Base-by-base conservation (phyloP, 1,139 yeast genomes). In the Geotrichum aggregatum region DNA sequence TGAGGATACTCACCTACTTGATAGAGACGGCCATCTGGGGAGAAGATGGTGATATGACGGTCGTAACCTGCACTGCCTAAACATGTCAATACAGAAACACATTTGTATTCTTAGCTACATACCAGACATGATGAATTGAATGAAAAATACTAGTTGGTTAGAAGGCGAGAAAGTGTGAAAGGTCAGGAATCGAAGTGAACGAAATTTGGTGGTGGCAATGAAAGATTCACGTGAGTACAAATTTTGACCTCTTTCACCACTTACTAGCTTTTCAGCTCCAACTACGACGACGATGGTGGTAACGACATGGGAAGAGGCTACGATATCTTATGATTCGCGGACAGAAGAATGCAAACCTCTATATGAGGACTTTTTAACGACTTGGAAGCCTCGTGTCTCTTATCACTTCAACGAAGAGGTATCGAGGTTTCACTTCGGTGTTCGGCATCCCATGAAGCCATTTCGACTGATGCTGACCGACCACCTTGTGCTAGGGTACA, bases 361-460 rank as follows among this genome's bases (percentile, higher is more conserved):
- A 18, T 86, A 80, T 63, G 81, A 78, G 49, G 65, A 61, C 50
- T 64, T 66, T 49, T 45, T 55, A 34, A 49, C 62, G 10, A 52
- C 64, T 5, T 55, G 60, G 52, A 56, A 58, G 45, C 68, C 70
- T 4, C 73, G 80, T 60, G 96, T 89, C 0, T 87, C 96, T 11
- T 89, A 89, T 68, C 97, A 89, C 67, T 88, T 80, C 69, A 89
- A 89, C 66, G 88, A 94, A 35, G 82, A 84, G 52, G 95, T 85
- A 0, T 77, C 88, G 3, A 63, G 82, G 61, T 88, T 83, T 68
- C 97, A 88, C 64, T 89, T 86, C 69, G 98, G 98, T 13, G 86
- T 88, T 0, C 79, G 83, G 56, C 98, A 92, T 69, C 98, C 98
- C 11, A 92, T 92, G 98, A 92, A 92, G 66, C 98, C 98, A n/a